Conservation (phyloP, 495 filamentous ascomycete species). For the Penicillium samsonianum region DNA sequence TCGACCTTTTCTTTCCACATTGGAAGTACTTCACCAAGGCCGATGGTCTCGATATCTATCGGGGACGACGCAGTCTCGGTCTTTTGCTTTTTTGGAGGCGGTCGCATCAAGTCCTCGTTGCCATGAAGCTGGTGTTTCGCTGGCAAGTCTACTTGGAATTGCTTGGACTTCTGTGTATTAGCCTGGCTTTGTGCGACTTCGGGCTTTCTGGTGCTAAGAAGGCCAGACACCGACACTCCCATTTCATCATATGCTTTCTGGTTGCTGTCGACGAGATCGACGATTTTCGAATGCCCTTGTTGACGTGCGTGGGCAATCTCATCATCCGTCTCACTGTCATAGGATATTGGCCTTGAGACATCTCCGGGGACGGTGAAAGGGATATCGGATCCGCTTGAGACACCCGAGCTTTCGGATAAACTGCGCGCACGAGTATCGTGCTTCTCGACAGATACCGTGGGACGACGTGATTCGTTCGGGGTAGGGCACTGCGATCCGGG, state of each 20-base stretch:
- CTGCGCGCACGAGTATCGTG: neutral
- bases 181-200: neutral
- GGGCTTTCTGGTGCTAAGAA: neutral
- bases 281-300: neutral
- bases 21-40: neutral
- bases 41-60: neutral
- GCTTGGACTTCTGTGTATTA: neutral
- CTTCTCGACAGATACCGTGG: neutral
- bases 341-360: neutral
- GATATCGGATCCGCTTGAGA: slow-evolving; percentile 8
- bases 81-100: neutral
- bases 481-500: neutral
- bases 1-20: slow-evolving; percentile 1
- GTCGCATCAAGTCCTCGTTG: neutral
- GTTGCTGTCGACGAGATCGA: neutral
- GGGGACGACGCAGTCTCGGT: neutral
- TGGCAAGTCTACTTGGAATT: neutral
- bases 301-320: neutral
- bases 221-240: neutral
- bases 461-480: neutral
- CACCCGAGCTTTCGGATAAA: neutral
- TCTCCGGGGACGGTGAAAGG: neutral
- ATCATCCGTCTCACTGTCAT: neutral
- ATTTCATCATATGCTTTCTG: neutral
- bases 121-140: neutral